These are phyloP conservation scores for Coemansia sp. DNA, from an alignment of 192 early-diverging fungal genomes.

Conservation along the genomic window DNA sequence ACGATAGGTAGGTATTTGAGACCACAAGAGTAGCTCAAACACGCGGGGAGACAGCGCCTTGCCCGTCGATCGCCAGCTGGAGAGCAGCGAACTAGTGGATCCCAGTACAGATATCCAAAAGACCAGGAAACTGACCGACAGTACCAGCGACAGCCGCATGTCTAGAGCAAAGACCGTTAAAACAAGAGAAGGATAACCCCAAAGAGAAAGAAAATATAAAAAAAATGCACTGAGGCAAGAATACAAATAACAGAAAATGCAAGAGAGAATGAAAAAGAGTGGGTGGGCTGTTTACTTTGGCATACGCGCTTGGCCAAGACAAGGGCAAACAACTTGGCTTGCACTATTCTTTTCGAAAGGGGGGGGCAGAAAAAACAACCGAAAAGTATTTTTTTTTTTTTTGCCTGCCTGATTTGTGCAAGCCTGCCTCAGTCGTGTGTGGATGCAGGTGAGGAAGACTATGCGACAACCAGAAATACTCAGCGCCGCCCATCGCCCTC, in stretches of 20 bases:
- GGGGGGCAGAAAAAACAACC: no score
- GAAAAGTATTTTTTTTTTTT: no score
- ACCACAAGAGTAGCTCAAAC: constrained; percentile 23
- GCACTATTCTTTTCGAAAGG: background rate
- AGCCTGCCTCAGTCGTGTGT: no score
- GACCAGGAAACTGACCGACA: constrained; percentile 26
- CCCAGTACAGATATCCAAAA: constrained; percentile 39
- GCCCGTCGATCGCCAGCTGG: constrained; percentile 19
- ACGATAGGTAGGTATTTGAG: constrained; percentile 12
- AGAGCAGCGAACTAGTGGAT: constrained; percentile 21
- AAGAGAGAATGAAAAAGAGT: background rate
- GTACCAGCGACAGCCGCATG: constrained; percentile 27
- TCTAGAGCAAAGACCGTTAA: constrained; percentile 11
- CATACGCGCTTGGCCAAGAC: background rate
- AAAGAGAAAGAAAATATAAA: background rate
- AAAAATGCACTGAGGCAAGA: constrained; percentile 1
- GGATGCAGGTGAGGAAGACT: no score
- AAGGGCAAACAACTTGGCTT: background rate
- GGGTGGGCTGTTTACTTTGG: background rate
- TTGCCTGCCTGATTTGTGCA: no score
- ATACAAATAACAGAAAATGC: constrained; percentile 6
- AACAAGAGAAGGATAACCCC: background rate
- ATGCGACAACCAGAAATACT: background rate
- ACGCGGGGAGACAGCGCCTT: constrained; percentile 33
- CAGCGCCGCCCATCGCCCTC: background rate